Percentiles rank a stretch among this genome's conserved stretches.
Evolutionary conservation across 2,329 filamentous ascomycete genomes (phyloP).

Genomic region (Blastomyces silverae): DNA sequence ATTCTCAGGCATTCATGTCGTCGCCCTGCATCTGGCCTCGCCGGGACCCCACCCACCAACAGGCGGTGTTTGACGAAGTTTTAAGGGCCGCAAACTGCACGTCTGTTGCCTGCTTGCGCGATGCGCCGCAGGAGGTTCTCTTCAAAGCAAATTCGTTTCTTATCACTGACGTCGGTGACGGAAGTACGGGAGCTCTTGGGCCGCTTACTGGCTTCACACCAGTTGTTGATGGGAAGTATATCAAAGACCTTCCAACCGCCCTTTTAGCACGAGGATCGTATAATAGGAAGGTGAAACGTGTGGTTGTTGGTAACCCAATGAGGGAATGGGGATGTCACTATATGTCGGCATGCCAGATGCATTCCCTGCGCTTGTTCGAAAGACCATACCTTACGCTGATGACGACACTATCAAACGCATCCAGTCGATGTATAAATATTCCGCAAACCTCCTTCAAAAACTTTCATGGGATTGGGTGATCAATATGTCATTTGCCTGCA

Average conservation of each 20-base stretch:
- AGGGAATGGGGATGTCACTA: conserved; percentile 12
- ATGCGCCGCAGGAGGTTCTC: conserved; percentile 12
- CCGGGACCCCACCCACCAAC: conserved; percentile 10
- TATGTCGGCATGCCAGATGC: conserved; percentile 14
- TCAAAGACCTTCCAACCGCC: conserved; percentile 14
- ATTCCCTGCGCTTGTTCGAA: conserved; percentile 18
- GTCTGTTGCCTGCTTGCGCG: conserved; percentile 16
- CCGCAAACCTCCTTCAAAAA: conserved; percentile 14
- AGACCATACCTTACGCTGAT: conserved; percentile 13
- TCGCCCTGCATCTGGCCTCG: conserved; percentile 16
- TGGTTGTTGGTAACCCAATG: conserved; percentile 15
- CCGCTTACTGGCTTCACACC: conserved; percentile 16
- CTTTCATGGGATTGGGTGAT: conserved; percentile 19
- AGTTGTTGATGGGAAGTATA: conserved; percentile 18
- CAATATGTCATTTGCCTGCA: conserved; percentile 18
- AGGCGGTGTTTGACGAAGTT: conserved; percentile 15
- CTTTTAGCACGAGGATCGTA: conserved; percentile 3
- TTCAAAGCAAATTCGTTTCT: conserved; percentile 18
- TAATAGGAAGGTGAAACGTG: conserved; percentile 12
- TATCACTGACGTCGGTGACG: conserved; percentile 13
- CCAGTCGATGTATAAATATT: conserved; percentile 17
- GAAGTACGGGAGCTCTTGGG: conserved; percentile 13
- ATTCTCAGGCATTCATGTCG: conserved; percentile 17
- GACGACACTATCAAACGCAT: conserved; percentile 16
- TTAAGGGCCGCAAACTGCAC: conserved; percentile 17